Evolutionary conservation across 140 eudicot genomes (phyloP).

Genomic region (Ambrosia hybrid): DNA sequence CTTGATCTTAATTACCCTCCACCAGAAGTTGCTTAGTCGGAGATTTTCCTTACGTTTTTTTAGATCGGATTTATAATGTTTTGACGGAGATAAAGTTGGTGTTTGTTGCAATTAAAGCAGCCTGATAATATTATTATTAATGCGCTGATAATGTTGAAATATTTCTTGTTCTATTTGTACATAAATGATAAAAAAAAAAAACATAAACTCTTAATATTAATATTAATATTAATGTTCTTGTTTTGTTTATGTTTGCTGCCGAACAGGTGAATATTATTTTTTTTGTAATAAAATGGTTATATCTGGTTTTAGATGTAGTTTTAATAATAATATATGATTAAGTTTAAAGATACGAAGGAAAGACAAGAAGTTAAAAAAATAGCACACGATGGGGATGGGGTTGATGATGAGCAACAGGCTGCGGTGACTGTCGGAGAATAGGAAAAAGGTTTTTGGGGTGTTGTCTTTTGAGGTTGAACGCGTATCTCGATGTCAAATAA

Average conservation of each 20-base stretch:
- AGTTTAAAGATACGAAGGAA: background rate
- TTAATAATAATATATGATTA: too few relatives aligned
- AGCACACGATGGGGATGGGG: conserved; percentile 12
- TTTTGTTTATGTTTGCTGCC: too few relatives aligned
- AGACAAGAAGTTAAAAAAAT: background rate
- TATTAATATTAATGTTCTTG: too few relatives aligned
- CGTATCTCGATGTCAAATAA: conserved; percentile 3
- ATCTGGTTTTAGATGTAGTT: too few relatives aligned
- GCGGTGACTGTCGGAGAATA: conserved; percentile 35
- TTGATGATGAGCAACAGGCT: conserved; percentile 28
- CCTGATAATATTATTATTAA: conserved; percentile 20
- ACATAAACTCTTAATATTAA: too few relatives aligned
- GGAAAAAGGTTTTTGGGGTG: conserved; percentile 12
- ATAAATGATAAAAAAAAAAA: too few relatives aligned
- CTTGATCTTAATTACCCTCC: conserved; percentile 39
- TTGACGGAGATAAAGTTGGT: background rate
- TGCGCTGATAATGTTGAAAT: conserved; percentile 18
- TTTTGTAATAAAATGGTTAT: background rate
- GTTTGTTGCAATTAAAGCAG: conserved; percentile 26
- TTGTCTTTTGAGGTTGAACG: conserved; percentile 9
- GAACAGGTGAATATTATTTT: too few relatives aligned
- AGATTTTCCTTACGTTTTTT: background rate
- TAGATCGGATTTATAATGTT: conserved; percentile 3
- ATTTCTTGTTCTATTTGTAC: too few relatives aligned
- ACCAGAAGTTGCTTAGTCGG: conserved; percentile 27